phyloP scores from a whole-genome alignment of 208 protist genomes.

The Trypanosoma avium region DNA sequence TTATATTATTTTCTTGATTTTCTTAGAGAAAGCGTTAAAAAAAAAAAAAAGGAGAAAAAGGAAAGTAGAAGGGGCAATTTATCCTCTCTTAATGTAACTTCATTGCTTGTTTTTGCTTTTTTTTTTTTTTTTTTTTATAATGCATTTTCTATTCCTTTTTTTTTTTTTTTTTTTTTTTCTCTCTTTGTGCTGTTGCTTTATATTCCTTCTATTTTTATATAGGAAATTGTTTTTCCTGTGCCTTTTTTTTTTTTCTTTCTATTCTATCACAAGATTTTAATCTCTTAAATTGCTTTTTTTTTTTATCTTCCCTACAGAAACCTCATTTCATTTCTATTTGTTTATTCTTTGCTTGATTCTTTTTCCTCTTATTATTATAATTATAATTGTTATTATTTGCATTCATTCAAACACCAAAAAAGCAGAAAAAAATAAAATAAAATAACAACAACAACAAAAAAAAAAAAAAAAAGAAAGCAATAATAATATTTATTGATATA shows the following conservation, averaged over 20 bases:
- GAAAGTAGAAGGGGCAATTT: too few species aligned
- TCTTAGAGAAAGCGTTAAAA: too few species aligned
- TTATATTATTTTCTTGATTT: neutral
- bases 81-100: neutral
- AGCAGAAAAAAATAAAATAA: neutral
- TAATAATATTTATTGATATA: neutral
- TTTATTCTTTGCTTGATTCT: neutral
- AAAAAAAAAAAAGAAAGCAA: neutral
- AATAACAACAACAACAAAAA: neutral
- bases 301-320: neutral
- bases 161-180: neutral
- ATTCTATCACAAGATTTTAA: too few species aligned
- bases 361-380: neutral
- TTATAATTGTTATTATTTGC: neutral
- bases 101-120: neutral
- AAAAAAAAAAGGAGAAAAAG: too few species aligned
- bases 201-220: neutral
- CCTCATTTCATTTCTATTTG: too few species aligned
- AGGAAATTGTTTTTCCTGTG: neutral
- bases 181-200: neutral
- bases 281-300: too few species aligned
- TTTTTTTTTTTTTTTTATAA: neutral
- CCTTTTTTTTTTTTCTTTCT: neutral
- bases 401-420: neutral
- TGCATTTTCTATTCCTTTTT: neutral